A percentile compares a stretch with the other conserved stretches of the same genome.
These are phyloP conservation scores for Tetraselmis chui DNA, from an alignment of 139 green algal genomes.

Conservation along the genomic window DNA sequence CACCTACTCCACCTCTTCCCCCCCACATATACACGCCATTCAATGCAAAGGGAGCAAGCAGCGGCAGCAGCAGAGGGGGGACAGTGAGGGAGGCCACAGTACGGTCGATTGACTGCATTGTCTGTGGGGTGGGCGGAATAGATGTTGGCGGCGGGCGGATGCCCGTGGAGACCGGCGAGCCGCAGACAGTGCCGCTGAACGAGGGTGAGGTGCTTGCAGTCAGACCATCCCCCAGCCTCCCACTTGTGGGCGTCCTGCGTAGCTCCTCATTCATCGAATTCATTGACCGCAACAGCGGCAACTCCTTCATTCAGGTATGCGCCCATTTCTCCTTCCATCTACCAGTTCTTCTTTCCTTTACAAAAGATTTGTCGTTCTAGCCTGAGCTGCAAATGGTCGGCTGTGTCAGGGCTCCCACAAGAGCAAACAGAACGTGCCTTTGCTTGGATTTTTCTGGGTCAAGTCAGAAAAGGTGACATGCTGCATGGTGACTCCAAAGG, in stretches of 20 bases:
- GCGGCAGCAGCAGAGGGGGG: no score
- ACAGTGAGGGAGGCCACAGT: no score
- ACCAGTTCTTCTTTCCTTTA: no score
- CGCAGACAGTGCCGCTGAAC: not conserved
- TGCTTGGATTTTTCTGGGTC: constrained; percentile 10
- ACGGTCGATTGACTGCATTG: not conserved
- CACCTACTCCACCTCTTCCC: not conserved
- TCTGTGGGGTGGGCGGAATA: not conserved
- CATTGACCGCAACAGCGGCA: constrained; percentile 4
- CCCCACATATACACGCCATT: no score
- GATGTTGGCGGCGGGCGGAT: not conserved
- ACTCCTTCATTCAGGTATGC: not conserved
- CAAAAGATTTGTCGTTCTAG: no score
- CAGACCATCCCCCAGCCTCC: constrained; percentile 39
- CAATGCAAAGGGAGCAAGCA: no score
- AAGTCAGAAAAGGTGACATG: not conserved
- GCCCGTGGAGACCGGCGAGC: not conserved
- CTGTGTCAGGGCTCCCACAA: constrained; percentile 1
- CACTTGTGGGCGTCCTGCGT: constrained; percentile 35
- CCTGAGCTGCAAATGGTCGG: no score
- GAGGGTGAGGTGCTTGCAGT: constrained; percentile 16
- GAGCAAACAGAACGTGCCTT: not conserved
- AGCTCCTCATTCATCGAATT: constrained; percentile 4
- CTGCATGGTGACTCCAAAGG: not conserved
- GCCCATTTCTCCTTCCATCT: not conserved